Conservation (phyloP, 441 rosid species). For the Erysimum cheiri region DNA sequence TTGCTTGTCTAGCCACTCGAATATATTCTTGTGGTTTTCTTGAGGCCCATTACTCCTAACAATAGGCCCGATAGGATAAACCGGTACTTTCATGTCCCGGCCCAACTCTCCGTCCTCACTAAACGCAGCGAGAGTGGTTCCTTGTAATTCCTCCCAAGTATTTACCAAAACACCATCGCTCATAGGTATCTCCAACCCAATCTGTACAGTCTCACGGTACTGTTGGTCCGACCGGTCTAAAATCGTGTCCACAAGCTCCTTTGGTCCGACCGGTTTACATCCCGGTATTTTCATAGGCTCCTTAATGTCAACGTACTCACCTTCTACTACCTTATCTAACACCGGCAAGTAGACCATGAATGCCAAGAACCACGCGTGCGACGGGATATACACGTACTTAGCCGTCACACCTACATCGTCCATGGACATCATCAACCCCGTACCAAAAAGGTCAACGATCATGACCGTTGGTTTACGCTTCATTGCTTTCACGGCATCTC, state of each 20-base stretch:
- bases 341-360: constrained; percentile 36
- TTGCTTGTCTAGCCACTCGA: constrained; percentile 55
- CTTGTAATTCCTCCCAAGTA: constrained; percentile 54
- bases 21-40: constrained; percentile 24
- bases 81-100: constrained; percentile 38
- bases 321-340: constrained; percentile 43
- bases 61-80: constrained; percentile 53
- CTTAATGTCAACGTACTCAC: constrained; percentile 38
- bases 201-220: constrained; percentile 33
- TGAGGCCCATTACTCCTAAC: constrained; percentile 42
- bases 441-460: constrained; percentile 53
- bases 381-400: constrained; percentile 42
- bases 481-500: constrained; percentile 25
- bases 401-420: constrained; percentile 38
- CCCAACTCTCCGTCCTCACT: constrained; percentile 33
- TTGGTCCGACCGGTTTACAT: constrained; percentile 44
- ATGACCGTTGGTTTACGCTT: constrained; percentile 44
- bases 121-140: constrained; percentile 45
- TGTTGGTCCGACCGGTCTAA: constrained; percentile 36
- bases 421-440: constrained; percentile 37
- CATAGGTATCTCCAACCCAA: constrained; percentile 22
- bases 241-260: constrained; percentile 42
- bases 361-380: constrained; percentile 53
- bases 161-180: constrained; percentile 55
- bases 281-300: constrained; percentile 49